Evolutionary conservation across 257 asterid genomes (phyloP).

Genomic region (Voacanga thouarsii): DNA sequence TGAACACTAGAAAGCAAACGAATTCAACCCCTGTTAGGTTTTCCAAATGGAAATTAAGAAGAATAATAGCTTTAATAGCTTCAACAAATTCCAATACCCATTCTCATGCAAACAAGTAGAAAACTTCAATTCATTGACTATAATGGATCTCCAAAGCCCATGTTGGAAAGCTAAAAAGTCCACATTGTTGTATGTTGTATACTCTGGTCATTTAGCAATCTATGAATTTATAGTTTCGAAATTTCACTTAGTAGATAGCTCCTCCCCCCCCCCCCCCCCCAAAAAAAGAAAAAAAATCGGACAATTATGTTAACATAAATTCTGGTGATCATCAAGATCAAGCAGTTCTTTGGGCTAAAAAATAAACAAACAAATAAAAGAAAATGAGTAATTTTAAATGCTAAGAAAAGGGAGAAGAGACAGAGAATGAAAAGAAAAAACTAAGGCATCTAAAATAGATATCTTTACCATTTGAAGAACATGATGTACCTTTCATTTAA

Average conservation of each 20-base stretch:
- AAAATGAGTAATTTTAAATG: too few species aligned
- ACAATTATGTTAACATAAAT: background rate
- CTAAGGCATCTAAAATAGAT: too few species aligned
- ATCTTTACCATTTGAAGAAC: too few species aligned
- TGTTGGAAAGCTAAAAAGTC: background rate
- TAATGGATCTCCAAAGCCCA: background rate
- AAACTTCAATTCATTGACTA: background rate
- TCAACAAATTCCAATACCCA: background rate
- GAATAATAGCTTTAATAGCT: background rate
- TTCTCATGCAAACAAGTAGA: background rate
- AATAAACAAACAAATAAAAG: background rate
- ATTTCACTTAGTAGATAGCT: background rate
- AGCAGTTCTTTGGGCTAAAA: background rate
- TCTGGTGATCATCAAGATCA: background rate
- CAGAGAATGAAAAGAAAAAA: background rate
- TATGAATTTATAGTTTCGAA: background rate
- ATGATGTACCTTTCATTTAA: too few species aligned
- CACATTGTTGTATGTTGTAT: background rate
- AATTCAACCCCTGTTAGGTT: background rate
- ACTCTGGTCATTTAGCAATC: background rate
- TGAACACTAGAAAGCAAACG: background rate
- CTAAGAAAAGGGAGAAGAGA: background rate
- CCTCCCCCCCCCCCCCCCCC: too few species aligned
- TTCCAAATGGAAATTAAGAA: background rate
- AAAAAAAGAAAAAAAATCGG: background rate